phyloP scores from a whole-genome alignment of 2,329 filamentous ascomycete genomes.

The Pseudophaeomoniella oleicola region DNA sequence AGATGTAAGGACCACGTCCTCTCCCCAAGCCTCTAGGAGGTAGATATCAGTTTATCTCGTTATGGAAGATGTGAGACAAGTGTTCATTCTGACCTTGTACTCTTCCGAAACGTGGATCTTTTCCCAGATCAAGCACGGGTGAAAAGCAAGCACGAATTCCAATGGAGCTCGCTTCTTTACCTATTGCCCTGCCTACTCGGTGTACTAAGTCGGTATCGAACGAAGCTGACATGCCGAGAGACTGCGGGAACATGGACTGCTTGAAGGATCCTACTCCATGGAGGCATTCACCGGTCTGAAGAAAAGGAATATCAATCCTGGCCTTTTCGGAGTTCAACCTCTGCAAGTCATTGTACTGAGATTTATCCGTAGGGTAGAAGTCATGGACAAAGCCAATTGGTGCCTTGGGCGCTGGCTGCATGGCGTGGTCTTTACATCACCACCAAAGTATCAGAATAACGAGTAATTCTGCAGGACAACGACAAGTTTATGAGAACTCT shows the following conservation, averaged over 20 bases:
- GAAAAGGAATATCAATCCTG: conserved; percentile 23
- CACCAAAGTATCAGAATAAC: neutral
- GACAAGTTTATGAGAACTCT: no score
- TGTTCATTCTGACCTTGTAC: conserved; percentile 22
- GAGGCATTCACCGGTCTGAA: conserved; percentile 30
- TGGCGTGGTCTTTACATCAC: conserved; percentile 14
- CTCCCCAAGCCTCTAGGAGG: conserved; percentile 30
- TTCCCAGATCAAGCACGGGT: conserved; percentile 29
- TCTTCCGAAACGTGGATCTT: conserved; percentile 30
- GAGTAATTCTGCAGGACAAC: no score
- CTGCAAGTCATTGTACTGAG: conserved; percentile 28
- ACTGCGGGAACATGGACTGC: conserved; percentile 31
- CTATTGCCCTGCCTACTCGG: conserved; percentile 27
- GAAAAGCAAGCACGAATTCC: conserved; percentile 30
- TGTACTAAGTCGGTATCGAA: conserved; percentile 29
- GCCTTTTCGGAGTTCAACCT: conserved; percentile 22
- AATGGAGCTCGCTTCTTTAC: conserved; percentile 27
- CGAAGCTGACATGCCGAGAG: conserved; percentile 25
- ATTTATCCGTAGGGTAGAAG: conserved; percentile 28
- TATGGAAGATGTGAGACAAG: neutral
- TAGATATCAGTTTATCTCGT: neutral
- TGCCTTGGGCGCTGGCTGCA: conserved; percentile 22
- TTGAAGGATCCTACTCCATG: conserved; percentile 31
- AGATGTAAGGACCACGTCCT: conserved; percentile 29
- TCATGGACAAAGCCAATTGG: conserved; percentile 29